These are phyloP conservation scores for Trichoderma sp. DNA, from an alignment of 2,329 filamentous ascomycete species.

Conservation along the genomic window DNA sequence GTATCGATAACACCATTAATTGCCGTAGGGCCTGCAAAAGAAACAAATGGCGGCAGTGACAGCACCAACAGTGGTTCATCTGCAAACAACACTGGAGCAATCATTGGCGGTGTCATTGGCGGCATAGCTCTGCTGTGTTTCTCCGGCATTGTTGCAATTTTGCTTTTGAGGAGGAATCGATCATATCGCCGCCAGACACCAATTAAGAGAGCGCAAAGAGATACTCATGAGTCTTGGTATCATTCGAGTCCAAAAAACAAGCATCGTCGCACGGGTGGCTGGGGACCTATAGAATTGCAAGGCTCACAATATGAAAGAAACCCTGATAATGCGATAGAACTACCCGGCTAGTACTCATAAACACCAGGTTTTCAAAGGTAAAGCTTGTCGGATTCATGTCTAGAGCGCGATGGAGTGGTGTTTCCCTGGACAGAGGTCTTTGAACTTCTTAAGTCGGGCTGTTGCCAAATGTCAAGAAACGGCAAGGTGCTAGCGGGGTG, in stretches of 20 bases:
- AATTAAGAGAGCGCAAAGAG: background rate
- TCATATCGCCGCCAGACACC: background rate
- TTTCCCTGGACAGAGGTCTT: no score
- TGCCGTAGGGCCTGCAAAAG: constrained; percentile 4
- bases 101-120: constrained; percentile 37
- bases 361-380: background rate
- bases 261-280: constrained; percentile 4
- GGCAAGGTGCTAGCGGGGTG: background rate
- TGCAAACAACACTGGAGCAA: constrained; percentile 31
- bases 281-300: constrained; percentile 9
- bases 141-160: constrained; percentile 26
- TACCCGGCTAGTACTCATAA: background rate
- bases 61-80: background rate
- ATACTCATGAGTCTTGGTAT: background rate
- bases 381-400: background rate
- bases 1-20: background rate
- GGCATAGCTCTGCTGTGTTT: constrained; percentile 36
- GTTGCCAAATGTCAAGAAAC: background rate
- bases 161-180: constrained; percentile 21
- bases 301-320: background rate
- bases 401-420: background rate
- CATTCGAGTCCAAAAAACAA: background rate
- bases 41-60: background rate
- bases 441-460: no score
- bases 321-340: background rate